Base-by-base conservation (phyloP, 1,284 basidiomycete species). In the Heterobasidion occidentale region DNA sequence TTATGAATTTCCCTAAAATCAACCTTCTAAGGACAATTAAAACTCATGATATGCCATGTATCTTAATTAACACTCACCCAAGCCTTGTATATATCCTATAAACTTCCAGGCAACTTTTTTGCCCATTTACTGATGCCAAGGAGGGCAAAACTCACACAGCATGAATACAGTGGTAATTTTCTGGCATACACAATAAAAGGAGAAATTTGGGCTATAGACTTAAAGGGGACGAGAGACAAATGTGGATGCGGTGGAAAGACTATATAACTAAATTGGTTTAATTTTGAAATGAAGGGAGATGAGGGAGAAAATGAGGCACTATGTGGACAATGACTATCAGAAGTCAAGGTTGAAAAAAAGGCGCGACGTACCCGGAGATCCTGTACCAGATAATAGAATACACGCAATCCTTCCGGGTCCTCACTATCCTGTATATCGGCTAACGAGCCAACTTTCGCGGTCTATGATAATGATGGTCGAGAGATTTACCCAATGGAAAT, bases 251-350 rank as follows among this genome's bases (percentile, higher is more conserved):
- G n/a, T 42, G 38, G 11, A n/a, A 42, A n/a, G n/a, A 5, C n/a
- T 1, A 42, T 42, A n/a, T 20, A 49, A 44, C 73, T 83, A 92
- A 67, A 94, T 97, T 17, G 96, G 96, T 80, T 99, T 98, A 81
- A 99, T 98, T 78, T 98, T 98, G 87, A 98, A 98, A 77, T 99
- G 94, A 47, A 98, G 81, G 12, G 92, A 93, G 70, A 98, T 98
- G 61, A 99, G 81, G 17, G 95, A 97, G 74, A 98, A 98, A 64
- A 98, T 95, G 61, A 98, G 83, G 72, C 94, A 98, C 95, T 98
- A 67, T 1, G 56, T 0, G 36, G 17, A 7, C 45, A n/a, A 53
- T 47, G 36, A 57, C n/a, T 33, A 52, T 44, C 51, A 27, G 54
- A 42, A 51, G 34, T 49, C 17, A 17, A 57, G 27, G 33, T 56